Evolutionary conservation across 257 asterid genomes (phyloP), one percentile per base, ranked within the genome.

Genomic region (Mitragyna speciosa): DNA sequence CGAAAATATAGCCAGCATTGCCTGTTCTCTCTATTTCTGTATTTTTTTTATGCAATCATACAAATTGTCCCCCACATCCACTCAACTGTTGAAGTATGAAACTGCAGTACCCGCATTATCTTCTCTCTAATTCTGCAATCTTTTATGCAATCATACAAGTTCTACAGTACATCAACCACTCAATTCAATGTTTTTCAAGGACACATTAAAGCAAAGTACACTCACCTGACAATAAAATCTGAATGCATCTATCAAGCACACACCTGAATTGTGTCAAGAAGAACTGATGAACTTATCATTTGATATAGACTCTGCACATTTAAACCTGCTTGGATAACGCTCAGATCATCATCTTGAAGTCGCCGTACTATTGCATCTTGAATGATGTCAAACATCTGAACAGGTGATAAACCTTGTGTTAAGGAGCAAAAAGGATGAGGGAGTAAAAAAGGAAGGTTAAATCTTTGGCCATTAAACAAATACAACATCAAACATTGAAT

Each of bases 271-370:
- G 91, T 91, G 65, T 90, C 96, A 54, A 84, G 76, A 78, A 90
- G 87, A 83, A 43, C 79, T 30, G 91, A 82, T 11, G 92, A 63
- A 85, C 82, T 83, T 72, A 92, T 73, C 45, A 94, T 83, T 68
- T 90, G 93, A 2, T 87, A 72, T 81, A 94, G 77, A 58, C 83
- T 82, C 81, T 91, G 84, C 83, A 93, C 59, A 54, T 86, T 87
- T 82, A 96, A 80, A 83, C 87, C 97, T 76, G 89, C 94, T 81
- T 88, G 88, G 76, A 91, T 96, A 82, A 96, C 99, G 83, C 82
- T 83, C 75, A 96, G 79, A 83, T 96, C 96, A 83, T 92, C 98
- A 72, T 93, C 98, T 76, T 85, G 84, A 81, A 96, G 95, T 81
- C 95, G 87, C 67, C 88, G 94, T 68, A 87, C 41, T 79, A 96